These are phyloP conservation scores for Clausena lansium DNA, from an alignment of 345 rosid genomes.

Conservation along the genomic window DNA sequence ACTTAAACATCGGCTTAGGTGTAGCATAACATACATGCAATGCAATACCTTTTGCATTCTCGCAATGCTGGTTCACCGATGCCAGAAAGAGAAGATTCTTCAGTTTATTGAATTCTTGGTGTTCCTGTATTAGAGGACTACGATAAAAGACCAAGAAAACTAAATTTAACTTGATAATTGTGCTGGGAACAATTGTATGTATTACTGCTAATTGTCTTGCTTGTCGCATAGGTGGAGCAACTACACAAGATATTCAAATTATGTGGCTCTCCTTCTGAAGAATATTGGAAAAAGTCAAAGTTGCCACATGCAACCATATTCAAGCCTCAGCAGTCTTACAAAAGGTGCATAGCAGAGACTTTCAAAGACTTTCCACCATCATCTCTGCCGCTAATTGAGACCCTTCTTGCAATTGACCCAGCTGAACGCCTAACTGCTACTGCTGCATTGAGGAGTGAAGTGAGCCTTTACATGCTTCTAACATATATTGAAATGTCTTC, in stretches of 20 bases:
- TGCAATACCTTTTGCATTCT: neutral
- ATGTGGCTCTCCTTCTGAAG: slow-evolving; percentile 80
- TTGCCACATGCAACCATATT: slow-evolving; percentile 80
- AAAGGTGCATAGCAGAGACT: slow-evolving; percentile 60
- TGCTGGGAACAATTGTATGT: neutral
- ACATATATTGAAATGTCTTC: neutral
- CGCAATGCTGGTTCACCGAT: neutral
- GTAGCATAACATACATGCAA: neutral
- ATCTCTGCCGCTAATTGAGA: slow-evolving; percentile 62
- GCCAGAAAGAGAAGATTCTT: neutral
- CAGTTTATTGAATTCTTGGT: slow-evolving; percentile 1
- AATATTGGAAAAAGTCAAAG: slow-evolving; percentile 76
- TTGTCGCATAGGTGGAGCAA: slow-evolving; percentile 61
- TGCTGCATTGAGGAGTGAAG: slow-evolving; percentile 67
- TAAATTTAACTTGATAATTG: neutral
- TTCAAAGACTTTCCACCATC: slow-evolving; percentile 72
- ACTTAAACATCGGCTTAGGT: neutral
- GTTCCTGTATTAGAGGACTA: neutral
- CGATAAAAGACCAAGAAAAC: neutral
- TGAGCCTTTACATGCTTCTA: slow-evolving; percentile 29
- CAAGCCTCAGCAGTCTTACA: slow-evolving; percentile 73
- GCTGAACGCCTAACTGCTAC: slow-evolving; percentile 65
- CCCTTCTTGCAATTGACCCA: slow-evolving; percentile 75
- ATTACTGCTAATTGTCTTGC: slow-evolving; percentile 13
- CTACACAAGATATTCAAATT: slow-evolving; percentile 73